Percentiles rank a stretch among this genome's conserved stretches.
Conservation (phyloP, 768 basidiomycete species). For the Hortiboletus flavorubellus region DNA sequence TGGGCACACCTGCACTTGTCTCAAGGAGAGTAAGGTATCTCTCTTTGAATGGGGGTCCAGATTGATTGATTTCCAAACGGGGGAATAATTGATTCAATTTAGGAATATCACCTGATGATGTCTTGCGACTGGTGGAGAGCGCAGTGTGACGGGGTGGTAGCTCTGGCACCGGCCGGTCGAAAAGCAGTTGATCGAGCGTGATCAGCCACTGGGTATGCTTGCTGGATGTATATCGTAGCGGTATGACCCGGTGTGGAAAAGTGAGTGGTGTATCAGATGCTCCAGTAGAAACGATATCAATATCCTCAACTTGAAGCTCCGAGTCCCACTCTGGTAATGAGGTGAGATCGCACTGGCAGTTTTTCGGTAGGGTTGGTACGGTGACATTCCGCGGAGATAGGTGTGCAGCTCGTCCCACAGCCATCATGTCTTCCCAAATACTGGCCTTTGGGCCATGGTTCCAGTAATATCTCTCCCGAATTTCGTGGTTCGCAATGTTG, state of each 20-base stretch:
- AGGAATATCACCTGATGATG: background rate
- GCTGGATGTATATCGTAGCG: background rate
- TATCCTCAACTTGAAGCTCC: no score
- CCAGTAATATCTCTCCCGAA: background rate
- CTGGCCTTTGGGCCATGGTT: no score
- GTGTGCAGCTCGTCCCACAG: background rate
- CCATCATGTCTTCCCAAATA: no score
- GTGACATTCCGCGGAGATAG: background rate
- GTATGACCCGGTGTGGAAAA: fast-evolving
- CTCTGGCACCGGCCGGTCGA: background rate
- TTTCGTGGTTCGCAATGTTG: background rate
- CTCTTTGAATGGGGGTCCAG: background rate
- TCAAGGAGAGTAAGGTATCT: background rate
- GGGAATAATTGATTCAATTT: background rate
- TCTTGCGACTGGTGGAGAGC: no score
- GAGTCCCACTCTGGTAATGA: background rate
- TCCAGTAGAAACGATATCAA: no score
- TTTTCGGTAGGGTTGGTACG: background rate
- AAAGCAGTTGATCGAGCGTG: background rate
- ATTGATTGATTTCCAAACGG: background rate
- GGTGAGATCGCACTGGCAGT: no score
- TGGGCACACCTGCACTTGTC: background rate
- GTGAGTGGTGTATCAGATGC: background rate
- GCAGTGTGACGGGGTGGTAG: background rate
- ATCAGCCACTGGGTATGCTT: background rate